Conservation (phyloP, 495 filamentous ascomycete species). For the Evansstolkia leycettana region DNA sequence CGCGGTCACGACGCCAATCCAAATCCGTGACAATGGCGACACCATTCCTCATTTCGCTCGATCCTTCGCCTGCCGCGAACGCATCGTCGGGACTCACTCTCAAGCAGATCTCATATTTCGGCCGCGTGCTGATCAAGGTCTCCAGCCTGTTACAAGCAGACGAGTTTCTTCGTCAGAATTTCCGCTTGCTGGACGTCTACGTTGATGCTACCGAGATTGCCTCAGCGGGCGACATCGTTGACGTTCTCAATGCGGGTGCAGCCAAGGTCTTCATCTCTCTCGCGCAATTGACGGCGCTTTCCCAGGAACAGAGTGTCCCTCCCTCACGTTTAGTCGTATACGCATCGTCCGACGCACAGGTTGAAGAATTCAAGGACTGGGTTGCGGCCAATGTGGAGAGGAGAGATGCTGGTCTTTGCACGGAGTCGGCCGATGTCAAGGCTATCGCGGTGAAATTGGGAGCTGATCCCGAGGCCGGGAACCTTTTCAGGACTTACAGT, state of each 20-base stretch:
- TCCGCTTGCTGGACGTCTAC: slow-evolving; percentile 53
- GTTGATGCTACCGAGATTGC: slow-evolving; percentile 64
- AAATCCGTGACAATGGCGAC: slow-evolving; percentile 36
- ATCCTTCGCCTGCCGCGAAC: slow-evolving; percentile 19
- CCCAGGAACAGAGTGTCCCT: slow-evolving; percentile 40
- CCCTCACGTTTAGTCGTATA: slow-evolving; percentile 44
- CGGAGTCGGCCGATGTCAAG: slow-evolving; percentile 37
- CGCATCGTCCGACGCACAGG: slow-evolving; percentile 23
- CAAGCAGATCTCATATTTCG: slow-evolving; percentile 67
- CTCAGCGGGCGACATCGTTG: slow-evolving; percentile 56
- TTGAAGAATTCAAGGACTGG: slow-evolving; percentile 25
- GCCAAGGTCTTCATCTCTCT: slow-evolving; percentile 70
- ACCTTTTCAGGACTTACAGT: slow-evolving; percentile 21
- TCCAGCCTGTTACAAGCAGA: slow-evolving; percentile 42
- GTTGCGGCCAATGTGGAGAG: slow-evolving; percentile 34
- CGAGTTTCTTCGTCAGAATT: slow-evolving; percentile 59
- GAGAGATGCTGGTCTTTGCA: slow-evolving; percentile 40
- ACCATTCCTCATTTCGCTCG: slow-evolving; percentile 34
- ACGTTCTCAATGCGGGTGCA: slow-evolving; percentile 79
- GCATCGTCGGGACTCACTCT: slow-evolving; percentile 42
- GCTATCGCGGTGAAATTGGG: slow-evolving; percentile 29
- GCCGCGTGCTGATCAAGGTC: slow-evolving; percentile 60
- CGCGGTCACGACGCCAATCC: neutral
- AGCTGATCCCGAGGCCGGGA: slow-evolving; percentile 25
- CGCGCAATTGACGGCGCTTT: slow-evolving; percentile 45